These are phyloP conservation scores for Solanum arcanum DNA, from an alignment of 257 asterid species.

Conservation along the genomic window DNA sequence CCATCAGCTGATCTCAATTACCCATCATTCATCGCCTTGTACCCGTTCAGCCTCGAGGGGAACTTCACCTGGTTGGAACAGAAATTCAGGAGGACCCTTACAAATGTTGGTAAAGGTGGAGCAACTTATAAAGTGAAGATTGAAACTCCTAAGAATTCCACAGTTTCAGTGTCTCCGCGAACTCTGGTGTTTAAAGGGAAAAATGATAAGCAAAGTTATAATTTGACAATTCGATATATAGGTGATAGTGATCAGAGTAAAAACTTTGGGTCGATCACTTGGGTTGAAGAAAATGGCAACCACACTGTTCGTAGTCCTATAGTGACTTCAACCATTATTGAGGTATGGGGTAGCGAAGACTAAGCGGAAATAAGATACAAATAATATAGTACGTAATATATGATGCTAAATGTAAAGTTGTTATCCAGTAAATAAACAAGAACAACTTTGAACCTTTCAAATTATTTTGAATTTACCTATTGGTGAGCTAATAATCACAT, in stretches of 20 bases:
- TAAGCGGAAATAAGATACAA: too few species aligned
- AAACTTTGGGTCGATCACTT: background rate
- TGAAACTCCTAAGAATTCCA: background rate
- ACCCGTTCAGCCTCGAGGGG: background rate
- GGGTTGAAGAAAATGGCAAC: constrained; percentile 13
- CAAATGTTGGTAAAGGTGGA: background rate
- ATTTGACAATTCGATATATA: background rate
- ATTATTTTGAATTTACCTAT: background rate
- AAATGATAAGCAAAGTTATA: background rate
- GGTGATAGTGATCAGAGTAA: background rate
- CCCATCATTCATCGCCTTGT: background rate
- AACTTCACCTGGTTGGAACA: background rate
- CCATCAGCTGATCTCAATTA: too few species aligned
- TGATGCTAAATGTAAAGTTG: background rate
- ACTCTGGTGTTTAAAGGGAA: background rate
- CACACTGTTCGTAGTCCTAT: constrained; percentile 33
- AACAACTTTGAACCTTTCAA: background rate
- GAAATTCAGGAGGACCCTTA: background rate
- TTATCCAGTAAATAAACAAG: background rate
- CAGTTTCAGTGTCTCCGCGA: background rate
- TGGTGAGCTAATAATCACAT: background rate
- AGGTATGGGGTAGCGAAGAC: background rate
- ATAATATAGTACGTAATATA: background rate
- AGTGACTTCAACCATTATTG: background rate
- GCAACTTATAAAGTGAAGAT: background rate